Evolutionary conservation across 108 stramenopile species (phyloP), one percentile per base, ranked within the genome.

Genomic region (Pseudonitzschia multistriata): DNA sequence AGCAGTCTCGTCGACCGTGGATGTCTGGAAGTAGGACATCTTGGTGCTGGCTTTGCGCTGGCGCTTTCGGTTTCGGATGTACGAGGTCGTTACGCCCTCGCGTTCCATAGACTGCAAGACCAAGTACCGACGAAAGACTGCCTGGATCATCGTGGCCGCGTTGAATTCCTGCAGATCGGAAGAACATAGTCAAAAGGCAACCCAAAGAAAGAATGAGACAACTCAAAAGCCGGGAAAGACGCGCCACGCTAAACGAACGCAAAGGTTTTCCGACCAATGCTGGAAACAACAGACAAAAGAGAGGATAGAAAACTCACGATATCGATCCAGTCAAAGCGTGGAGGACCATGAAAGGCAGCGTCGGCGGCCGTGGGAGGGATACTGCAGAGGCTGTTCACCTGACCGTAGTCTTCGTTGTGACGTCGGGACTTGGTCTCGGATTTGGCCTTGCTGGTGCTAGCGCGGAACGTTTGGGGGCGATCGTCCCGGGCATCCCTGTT

Each of bases 321-420:
- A 79, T 93, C 92, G 67, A 93, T 87, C 92, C 92, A 93, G 71
- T 93, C 92, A 77, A 89, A 93, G n/a, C 92, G 78, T 6, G 86
- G 76, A 4, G 89, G 85, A 22, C 92, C 92, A 17, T 74, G 47
- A 72, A 90, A 93, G 29, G 92, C 92, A 11, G 86, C 75, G 11
- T 79, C 77, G 29, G 73, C 72, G 19, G 87, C 92, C 0, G 81
- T 21, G 14, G 92, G 92, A 22, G 86, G 77, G 15, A 70, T 31
- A 14, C 57, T 59, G 19, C 54, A 55, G n/a, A 55, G 54, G 29
- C 54, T 55, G 54, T 30, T 50, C 33, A 13, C 42, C 21, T 34
- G 24, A 29, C 22, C 56, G 27, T 57, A 21, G 56, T 57, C 34
- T 30, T 62, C 31, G 22, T 37, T 42, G 34, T 37, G 28, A 6